Evolutionary conservation across 805 yeast species (phyloP).

Genomic region (Candida railenensis): DNA sequence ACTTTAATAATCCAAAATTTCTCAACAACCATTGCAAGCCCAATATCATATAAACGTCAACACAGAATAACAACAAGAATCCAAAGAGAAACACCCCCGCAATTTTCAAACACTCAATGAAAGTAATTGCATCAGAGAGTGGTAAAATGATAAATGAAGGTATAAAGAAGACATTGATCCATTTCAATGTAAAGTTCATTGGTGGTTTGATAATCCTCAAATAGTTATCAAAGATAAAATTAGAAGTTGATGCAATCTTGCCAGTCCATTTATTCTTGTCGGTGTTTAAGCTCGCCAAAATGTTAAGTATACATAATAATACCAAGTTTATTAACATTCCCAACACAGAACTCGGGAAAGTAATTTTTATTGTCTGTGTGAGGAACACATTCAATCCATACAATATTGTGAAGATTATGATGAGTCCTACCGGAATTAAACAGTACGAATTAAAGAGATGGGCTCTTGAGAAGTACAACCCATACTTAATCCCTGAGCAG

Average conservation of each 20-base stretch:
- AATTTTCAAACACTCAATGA: constrained; percentile 67
- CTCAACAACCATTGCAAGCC: constrained; percentile 19
- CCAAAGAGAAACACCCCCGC: constrained; percentile 75
- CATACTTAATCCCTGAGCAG: constrained; percentile 22
- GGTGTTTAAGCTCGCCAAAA: constrained; percentile 12
- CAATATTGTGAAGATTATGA: constrained; percentile 43
- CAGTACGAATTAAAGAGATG: constrained; percentile 45
- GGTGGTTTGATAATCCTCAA: constrained; percentile 52
- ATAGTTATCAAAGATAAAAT: constrained; percentile 28
- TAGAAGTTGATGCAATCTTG: constrained; percentile 11
- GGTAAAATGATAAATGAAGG: constrained; percentile 77
- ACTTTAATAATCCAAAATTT: constrained; percentile 7
- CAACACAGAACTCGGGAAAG: constrained; percentile 70
- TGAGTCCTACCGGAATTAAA: constrained; percentile 48
- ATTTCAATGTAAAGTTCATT: constrained; percentile 64
- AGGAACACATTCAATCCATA: constrained; percentile 55
- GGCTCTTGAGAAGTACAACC: constrained; percentile 29
- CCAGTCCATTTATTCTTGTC: constrained; percentile 17
- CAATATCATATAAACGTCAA: constrained; percentile 40
- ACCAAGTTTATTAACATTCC: constrained; percentile 63
- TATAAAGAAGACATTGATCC: constrained; percentile 79
- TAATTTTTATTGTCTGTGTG: constrained; percentile 41
- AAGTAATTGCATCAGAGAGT: constrained; percentile 60
- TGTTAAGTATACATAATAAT: constrained; percentile 39
- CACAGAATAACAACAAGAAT: constrained; percentile 47